These are phyloP conservation scores for Parachaetomium inaequale DNA, from an alignment of 495 filamentous ascomycete genomes.

Conservation along the genomic window DNA sequence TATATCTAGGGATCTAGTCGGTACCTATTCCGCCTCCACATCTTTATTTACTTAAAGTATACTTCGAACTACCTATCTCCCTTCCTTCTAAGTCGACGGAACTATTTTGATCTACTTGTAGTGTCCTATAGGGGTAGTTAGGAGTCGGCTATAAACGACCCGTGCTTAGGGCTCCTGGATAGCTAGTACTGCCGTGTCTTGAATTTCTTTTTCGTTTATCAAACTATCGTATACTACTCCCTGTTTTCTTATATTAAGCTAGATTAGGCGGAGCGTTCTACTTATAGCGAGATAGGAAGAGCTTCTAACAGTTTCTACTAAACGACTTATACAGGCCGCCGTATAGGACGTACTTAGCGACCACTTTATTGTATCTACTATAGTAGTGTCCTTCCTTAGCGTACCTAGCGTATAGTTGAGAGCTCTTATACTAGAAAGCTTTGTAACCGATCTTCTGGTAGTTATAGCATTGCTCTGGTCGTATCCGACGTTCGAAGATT, in stretches of 20 bases:
- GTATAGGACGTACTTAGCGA: not conserved
- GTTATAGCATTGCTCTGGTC: constrained; percentile 11
- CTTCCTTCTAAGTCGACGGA: not conserved
- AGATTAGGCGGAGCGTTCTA: not conserved
- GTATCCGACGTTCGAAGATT: constrained; percentile 6
- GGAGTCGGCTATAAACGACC: not conserved
- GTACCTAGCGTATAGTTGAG: not conserved
- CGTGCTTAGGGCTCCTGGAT: constrained; percentile 6
- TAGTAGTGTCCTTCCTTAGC: constrained; percentile 1
- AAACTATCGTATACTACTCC: constrained; percentile 1
- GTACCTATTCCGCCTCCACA: constrained; percentile 1
- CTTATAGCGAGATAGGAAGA: constrained; percentile 1
- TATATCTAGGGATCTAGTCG: not conserved
- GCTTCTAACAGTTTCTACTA: not conserved
- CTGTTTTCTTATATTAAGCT: not conserved
- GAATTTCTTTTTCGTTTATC: constrained; percentile 5
- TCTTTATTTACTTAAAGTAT: constrained; percentile 1
- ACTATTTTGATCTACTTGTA: constrained; percentile 5
- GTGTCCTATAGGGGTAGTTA: constrained; percentile 7
- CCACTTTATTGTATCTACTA: not conserved
- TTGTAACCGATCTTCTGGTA: constrained; percentile 3
- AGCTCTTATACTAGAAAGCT: constrained; percentile 1
- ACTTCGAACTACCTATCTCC: constrained; percentile 1
- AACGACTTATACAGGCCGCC: constrained; percentile 4
- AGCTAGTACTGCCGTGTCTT: not conserved